phyloP scores from a whole-genome alignment of 345 rosid species.

The Dovyalis caffra region DNA sequence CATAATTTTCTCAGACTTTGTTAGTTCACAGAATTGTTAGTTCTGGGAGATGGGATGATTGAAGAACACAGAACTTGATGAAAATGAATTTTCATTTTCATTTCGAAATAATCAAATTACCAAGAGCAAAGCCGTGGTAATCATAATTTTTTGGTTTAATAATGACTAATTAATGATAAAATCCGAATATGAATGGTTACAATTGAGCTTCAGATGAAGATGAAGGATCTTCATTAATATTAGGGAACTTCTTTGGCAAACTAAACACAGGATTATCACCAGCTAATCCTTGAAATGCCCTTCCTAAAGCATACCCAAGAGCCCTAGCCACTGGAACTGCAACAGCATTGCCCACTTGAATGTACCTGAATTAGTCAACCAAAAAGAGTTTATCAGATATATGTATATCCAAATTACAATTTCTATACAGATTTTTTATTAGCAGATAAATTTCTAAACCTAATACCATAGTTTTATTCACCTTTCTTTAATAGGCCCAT shows the following conservation, averaged over 20 bases:
- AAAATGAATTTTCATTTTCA: not conserved
- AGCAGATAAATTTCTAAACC: not conserved
- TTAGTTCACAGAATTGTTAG: too few species aligned
- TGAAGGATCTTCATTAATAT: constrained; percentile 2
- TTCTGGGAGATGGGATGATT: too few species aligned
- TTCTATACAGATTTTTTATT: not conserved
- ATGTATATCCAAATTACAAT: too few species aligned
- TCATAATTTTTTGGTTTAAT: not conserved
- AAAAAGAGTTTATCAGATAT: not conserved
- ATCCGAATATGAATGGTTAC: not conserved
- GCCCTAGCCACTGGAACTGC: constrained; percentile 77
- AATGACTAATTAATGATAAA: not conserved
- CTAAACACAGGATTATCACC: constrained; percentile 32
- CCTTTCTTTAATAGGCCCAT: constrained; percentile 69
- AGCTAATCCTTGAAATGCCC: constrained; percentile 34
- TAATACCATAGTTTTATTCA: not conserved
- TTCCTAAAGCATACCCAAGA: constrained; percentile 51
- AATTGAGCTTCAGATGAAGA: not conserved
- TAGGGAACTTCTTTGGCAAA: constrained; percentile 41
- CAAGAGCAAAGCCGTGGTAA: not conserved
- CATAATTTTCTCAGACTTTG: too few species aligned
- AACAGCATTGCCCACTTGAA: constrained; percentile 78
- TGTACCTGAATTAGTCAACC: constrained; percentile 38
- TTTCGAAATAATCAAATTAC: not conserved
- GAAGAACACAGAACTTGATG: too few species aligned